phyloP scores from a whole-genome alignment of 2,329 filamentous ascomycete genomes.

The Thyridium curvatum region DNA sequence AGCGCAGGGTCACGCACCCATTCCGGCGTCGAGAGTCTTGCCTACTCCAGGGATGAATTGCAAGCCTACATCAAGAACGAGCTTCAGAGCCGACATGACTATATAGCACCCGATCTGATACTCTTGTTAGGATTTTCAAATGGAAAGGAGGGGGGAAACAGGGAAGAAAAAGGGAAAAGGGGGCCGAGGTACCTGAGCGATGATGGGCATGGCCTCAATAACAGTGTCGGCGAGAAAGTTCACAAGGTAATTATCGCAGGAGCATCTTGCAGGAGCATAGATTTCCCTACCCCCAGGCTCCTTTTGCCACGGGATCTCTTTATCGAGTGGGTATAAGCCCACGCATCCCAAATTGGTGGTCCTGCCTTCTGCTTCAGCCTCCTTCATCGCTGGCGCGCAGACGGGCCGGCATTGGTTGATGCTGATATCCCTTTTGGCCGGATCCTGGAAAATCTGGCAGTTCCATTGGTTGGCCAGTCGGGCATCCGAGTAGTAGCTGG shows the following conservation, averaged over 20 bases:
- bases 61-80: conserved; percentile 6
- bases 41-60: conserved; percentile 5
- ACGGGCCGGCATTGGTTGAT: no score
- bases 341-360: conserved; percentile 8
- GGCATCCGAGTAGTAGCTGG: no score
- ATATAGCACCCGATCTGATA: conserved; percentile 6
- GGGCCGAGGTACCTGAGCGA: conserved; percentile 8
- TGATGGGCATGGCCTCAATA: conserved; percentile 8
- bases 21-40: no score
- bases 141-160: no score
- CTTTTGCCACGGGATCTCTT: conserved; percentile 5
- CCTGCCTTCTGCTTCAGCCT: conserved; percentile 2
- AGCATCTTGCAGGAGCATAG: conserved; percentile 5
- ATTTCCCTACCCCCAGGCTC: no score
- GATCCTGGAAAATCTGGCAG: conserved; percentile 4
- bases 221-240: conserved; percentile 6
- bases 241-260: conserved; percentile 8
- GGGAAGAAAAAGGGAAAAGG: no score
- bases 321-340: conserved; percentile 4
- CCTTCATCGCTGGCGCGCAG: conserved; percentile 4
- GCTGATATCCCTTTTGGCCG: no score
- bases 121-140: no score
- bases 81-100: conserved; percentile 10
- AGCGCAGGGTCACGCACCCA: no score
- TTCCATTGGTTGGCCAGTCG: background rate